phyloP scores from a whole-genome alignment of 805 yeast genomes.

The Starmerella bombicola region DNA sequence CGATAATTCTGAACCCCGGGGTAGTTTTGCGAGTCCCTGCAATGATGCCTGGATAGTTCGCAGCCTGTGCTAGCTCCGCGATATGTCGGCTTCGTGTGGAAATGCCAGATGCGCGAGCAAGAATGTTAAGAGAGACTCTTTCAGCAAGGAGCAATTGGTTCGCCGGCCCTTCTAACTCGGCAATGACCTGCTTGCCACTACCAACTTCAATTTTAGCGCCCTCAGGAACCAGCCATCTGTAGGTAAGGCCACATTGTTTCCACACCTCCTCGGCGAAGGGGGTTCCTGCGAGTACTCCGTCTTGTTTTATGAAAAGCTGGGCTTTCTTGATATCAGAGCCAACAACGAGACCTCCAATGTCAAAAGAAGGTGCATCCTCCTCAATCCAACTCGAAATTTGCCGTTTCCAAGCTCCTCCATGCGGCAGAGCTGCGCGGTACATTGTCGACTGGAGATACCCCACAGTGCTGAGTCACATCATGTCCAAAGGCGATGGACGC shows the following conservation, averaged over 20 bases:
- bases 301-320: slow-evolving; percentile 65
- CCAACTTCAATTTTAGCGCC: slow-evolving; percentile 45
- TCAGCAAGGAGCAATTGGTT: slow-evolving; percentile 71
- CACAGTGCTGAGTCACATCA: not conserved
- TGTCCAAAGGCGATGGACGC: no score
- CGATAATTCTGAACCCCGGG: slow-evolving; percentile 79
- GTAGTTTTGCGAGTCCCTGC: slow-evolving; percentile 98
- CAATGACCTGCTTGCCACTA: slow-evolving; percentile 55
- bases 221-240: slow-evolving; percentile 63
- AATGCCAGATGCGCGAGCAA: slow-evolving; percentile 76
- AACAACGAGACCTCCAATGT: slow-evolving; percentile 91
- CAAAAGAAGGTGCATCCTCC: slow-evolving; percentile 90
- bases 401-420: slow-evolving; percentile 68
- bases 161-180: slow-evolving; percentile 68
- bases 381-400: slow-evolving; percentile 61
- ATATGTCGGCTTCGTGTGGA: slow-evolving; percentile 62
- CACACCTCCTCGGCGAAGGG: slow-evolving; percentile 85
- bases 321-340: slow-evolving; percentile 64
- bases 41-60: slow-evolving; percentile 68
- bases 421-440: slow-evolving; percentile 39
- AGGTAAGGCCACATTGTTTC: slow-evolving; percentile 55
- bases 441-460: slow-evolving; percentile 1
- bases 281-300: slow-evolving; percentile 70
- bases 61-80: slow-evolving; percentile 45
- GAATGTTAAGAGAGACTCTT: slow-evolving; percentile 68